Evolutionary conservation across 1,284 basidiomycete species (phyloP).

Genomic region (Puccinia sorghi): DNA sequence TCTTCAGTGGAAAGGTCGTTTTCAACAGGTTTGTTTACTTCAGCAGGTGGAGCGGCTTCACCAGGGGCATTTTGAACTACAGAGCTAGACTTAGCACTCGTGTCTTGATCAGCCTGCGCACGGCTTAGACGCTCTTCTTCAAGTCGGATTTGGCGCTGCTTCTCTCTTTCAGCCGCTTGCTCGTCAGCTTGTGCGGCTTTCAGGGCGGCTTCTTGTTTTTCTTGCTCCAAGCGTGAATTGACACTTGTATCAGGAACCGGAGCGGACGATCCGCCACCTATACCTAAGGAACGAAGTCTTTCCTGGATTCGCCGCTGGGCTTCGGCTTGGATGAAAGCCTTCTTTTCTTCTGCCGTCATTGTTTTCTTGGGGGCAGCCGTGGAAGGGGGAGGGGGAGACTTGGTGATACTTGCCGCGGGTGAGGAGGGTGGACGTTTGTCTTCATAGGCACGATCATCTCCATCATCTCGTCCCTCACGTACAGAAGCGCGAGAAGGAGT

Average conservation of each 20-base stretch:
- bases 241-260: slow-evolving; percentile 58
- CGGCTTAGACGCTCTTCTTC: slow-evolving; percentile 66
- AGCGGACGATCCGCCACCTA: slow-evolving; percentile 65
- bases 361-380: slow-evolving; percentile 67
- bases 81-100: slow-evolving; percentile 69
- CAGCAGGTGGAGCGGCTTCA: slow-evolving; percentile 14
- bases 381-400: slow-evolving; percentile 62
- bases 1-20: slow-evolving; percentile 66
- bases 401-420: slow-evolving; percentile 58
- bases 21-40: slow-evolving; percentile 47
- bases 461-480: slow-evolving; percentile 55
- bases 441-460: slow-evolving; percentile 51
- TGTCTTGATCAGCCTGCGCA: slow-evolving; percentile 53
- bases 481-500: slow-evolving; percentile 60
- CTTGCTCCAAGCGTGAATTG: slow-evolving; percentile 56
- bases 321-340: slow-evolving; percentile 76
- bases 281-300: slow-evolving; percentile 81
- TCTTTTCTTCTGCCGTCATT: slow-evolving; percentile 82
- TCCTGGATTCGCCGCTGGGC: slow-evolving; percentile 82
- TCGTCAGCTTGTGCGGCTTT: slow-evolving; percentile 65
- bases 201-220: slow-evolving; percentile 58
- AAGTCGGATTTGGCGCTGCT: slow-evolving; percentile 60
- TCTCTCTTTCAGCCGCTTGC: slow-evolving; percentile 71
- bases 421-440: slow-evolving; percentile 53
- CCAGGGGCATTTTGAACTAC: slow-evolving; percentile 46